Evolutionary conservation across 345 rosid genomes (phyloP).

Genomic region (Draba incana): DNA sequence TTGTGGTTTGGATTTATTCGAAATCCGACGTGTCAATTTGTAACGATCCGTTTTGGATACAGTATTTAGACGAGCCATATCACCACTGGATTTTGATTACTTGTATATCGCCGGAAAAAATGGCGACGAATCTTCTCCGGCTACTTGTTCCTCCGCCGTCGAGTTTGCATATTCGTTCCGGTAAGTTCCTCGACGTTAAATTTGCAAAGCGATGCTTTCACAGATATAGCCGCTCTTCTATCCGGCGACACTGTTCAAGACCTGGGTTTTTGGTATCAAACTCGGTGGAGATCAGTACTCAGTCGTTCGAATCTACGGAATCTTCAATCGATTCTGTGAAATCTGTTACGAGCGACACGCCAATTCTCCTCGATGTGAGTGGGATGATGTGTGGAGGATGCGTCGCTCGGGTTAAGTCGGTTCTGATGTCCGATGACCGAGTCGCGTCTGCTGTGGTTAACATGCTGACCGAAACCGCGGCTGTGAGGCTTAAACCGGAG

Average conservation of each 20-base stretch:
- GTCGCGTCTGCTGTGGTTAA: constrained; percentile 90
- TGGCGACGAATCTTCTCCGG: constrained; percentile 55
- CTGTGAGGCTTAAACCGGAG: constrained; percentile 61
- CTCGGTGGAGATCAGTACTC: constrained; percentile 57
- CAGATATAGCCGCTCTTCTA: constrained; percentile 36
- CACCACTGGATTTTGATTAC: constrained; percentile 23
- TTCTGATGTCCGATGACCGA: constrained; percentile 69
- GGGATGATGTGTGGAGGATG: constrained; percentile 99
- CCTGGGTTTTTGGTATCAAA: constrained; percentile 43
- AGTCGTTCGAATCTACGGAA: constrained; percentile 34
- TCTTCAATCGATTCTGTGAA: constrained; percentile 29
- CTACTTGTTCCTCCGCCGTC: constrained; percentile 45
- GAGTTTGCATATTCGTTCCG: constrained; percentile 34
- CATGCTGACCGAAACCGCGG: constrained; percentile 88
- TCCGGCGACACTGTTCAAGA: constrained; percentile 21
- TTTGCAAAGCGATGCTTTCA: constrained; percentile 35
- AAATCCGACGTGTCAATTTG: constrained; percentile 41
- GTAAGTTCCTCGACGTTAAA: constrained; percentile 25
- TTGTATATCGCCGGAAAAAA: constrained; percentile 34
- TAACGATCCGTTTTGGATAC: constrained; percentile 10
- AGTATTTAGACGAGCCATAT: no score
- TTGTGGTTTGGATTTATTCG: constrained; percentile 19
- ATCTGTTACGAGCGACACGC: constrained; percentile 41
- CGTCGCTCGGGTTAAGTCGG: constrained; percentile 78
- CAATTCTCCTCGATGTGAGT: constrained; percentile 69